Conservation (phyloP, 2,329 filamentous ascomycete species). For the Aspergillus sp. region DNA sequence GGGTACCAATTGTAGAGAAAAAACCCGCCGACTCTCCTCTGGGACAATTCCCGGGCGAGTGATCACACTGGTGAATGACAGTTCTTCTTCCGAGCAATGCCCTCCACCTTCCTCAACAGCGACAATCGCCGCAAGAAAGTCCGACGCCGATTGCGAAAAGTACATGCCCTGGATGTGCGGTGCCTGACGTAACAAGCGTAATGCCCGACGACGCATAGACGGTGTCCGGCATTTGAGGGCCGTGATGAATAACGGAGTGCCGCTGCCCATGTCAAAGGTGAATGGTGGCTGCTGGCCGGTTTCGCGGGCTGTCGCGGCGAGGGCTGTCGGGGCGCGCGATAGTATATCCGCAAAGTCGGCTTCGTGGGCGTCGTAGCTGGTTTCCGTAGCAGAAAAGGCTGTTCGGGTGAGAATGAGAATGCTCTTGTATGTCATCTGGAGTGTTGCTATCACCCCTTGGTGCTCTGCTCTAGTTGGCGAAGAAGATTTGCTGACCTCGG, state of each 20-base stretch:
- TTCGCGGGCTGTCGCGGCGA: constrained; percentile 13
- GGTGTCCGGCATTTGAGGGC: constrained; percentile 31
- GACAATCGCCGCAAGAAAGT: constrained; percentile 25
- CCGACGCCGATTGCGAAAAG: constrained; percentile 25
- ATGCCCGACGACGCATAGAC: constrained; percentile 26
- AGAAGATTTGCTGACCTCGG: not conserved
- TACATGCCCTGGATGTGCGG: constrained; percentile 32
- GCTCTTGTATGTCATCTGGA: constrained; percentile 11
- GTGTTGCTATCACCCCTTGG: constrained; percentile 5
- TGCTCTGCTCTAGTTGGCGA: not conserved
- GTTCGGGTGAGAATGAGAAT: constrained; percentile 20
- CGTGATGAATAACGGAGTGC: constrained; percentile 28
- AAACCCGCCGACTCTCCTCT: not conserved
- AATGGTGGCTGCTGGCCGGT: constrained; percentile 26
- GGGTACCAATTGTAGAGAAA: not conserved
- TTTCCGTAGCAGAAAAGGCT: constrained; percentile 23
- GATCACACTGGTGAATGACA: not conserved
- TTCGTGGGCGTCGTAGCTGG: constrained; percentile 23
- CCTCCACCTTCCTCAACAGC: constrained; percentile 8
- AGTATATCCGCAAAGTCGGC: constrained; percentile 2
- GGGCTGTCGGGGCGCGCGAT: constrained; percentile 1
- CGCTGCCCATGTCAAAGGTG: constrained; percentile 30
- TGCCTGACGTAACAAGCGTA: constrained; percentile 25
- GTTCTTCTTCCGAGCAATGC: not conserved
- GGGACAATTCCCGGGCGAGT: not conserved